These are phyloP conservation scores for Ceratocystiopsis minuta DNA, from an alignment of 2,329 filamentous ascomycete genomes.

Conservation along the genomic window DNA sequence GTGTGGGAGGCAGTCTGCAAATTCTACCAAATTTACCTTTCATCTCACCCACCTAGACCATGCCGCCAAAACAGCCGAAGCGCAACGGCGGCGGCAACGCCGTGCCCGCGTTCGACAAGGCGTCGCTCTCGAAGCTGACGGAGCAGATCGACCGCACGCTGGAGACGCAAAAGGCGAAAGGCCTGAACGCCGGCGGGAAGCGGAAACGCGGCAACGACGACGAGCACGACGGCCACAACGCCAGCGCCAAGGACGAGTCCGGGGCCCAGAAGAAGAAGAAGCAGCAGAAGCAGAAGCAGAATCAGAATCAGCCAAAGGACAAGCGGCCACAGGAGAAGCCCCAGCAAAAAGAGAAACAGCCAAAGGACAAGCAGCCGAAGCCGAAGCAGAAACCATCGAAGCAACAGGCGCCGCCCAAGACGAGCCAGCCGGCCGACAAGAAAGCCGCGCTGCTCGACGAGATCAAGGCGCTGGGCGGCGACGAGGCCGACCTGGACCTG, in stretches of 20 bases:
- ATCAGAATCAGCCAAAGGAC: slow-evolving; percentile 5
- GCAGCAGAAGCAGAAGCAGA: neutral
- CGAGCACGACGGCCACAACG: too few relatives aligned
- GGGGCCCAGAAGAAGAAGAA: neutral
- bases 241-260: slow-evolving; percentile 2
- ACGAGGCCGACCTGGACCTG: slow-evolving; percentile 44
- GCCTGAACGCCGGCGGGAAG: slow-evolving; percentile 10
- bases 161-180: slow-evolving; percentile 17
- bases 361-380: slow-evolving; percentile 16
- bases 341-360: slow-evolving; percentile 17
- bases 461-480: slow-evolving; percentile 46
- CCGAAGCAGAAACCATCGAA: slow-evolving; percentile 13
- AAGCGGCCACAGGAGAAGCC: slow-evolving; percentile 19
- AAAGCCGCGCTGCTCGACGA: slow-evolving; percentile 33
- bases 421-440: slow-evolving; percentile 7
- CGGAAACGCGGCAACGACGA: slow-evolving; percentile 7
- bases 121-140: slow-evolving; percentile 33
- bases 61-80: slow-evolving; percentile 14
- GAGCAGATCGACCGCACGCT: slow-evolving; percentile 38
- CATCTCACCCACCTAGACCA: slow-evolving; percentile 1
- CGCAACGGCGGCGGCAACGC: slow-evolving; percentile 14
- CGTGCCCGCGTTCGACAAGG: slow-evolving; percentile 25
- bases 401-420: slow-evolving; percentile 8
- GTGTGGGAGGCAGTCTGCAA: too few relatives aligned
- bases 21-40: too few relatives aligned